Percentiles rank a stretch among this genome's conserved stretches.
These are phyloP conservation scores for Penicillium polonicum DNA, from an alignment of 2,329 filamentous ascomycete genomes.

Conservation along the genomic window DNA sequence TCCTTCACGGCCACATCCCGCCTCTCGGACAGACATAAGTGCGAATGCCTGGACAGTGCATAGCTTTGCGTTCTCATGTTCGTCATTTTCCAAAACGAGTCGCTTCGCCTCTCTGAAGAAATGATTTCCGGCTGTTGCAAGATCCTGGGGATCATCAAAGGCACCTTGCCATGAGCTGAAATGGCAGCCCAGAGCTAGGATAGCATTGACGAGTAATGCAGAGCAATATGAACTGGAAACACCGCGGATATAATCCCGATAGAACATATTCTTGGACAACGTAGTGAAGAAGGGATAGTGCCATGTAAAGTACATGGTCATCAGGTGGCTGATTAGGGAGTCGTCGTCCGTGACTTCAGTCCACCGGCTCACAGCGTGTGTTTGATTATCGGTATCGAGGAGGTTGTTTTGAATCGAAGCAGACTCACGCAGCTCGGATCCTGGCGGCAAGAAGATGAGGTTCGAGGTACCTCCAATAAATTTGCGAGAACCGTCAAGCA, in stretches of 20 bases:
- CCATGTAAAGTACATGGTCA: constrained; percentile 98
- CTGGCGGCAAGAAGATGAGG: constrained; percentile 71
- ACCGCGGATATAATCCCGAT: constrained; percentile 76
- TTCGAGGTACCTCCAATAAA: constrained; percentile 96
- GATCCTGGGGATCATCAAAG: constrained; percentile 68
- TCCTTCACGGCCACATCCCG: constrained; percentile 87
- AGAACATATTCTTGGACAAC: constrained; percentile 81
- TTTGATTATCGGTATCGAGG: constrained; percentile 54
- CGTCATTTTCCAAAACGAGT: constrained; percentile 83
- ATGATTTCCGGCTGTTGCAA: constrained; percentile 85
- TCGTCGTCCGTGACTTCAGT: constrained; percentile 79
- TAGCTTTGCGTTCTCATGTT: constrained; percentile 84
- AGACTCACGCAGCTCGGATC: constrained; percentile 47
- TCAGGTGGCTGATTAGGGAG: constrained; percentile 76
- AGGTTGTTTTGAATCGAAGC: constrained; percentile 43
- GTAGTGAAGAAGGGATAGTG: constrained; percentile 97
- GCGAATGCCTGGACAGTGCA: constrained; percentile 91
- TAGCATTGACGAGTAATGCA: constrained; percentile 84
- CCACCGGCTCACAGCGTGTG: constrained; percentile 77
- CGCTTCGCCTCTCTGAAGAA: constrained; percentile 94
- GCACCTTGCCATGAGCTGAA: constrained; percentile 78
- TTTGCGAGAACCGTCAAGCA: constrained; percentile 80
- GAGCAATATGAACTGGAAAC: constrained; percentile 76
- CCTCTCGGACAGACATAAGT: constrained; percentile 94
- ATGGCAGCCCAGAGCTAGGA: constrained; percentile 89